phyloP scores from a whole-genome alignment of 441 rosid species.

The Pelargonium citronellum region DNA sequence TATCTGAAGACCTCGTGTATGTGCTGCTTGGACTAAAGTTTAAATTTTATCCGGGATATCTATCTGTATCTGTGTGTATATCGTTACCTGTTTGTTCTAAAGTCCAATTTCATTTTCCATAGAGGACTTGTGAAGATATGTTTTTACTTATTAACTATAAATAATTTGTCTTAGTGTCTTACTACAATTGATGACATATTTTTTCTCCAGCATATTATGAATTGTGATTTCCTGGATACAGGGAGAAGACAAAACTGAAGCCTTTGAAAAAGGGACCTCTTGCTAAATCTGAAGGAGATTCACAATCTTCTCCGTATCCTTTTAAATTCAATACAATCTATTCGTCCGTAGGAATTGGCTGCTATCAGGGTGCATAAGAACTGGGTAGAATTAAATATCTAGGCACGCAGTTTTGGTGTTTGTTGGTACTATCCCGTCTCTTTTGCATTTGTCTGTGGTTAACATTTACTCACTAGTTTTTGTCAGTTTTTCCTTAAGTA shows the following conservation, averaged over 20 bases:
- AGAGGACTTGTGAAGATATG: background rate
- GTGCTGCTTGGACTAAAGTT: conserved; percentile 22
- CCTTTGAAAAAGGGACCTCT: conserved; percentile 48
- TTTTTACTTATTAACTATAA: background rate
- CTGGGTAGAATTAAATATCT: background rate
- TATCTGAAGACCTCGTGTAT: conserved; percentile 50
- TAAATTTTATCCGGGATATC: background rate
- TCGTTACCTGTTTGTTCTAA: background rate
- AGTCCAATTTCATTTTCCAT: background rate
- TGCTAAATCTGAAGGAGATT: conserved; percentile 53
- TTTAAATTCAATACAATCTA: conserved; percentile 22
- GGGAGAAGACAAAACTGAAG: conserved; percentile 58
- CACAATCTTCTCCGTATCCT: conserved; percentile 65
- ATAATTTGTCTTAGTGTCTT: conserved; percentile 5
- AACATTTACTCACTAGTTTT: background rate
- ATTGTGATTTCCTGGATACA: conserved; percentile 36
- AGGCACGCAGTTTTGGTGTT: background rate
- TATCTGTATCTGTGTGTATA: background rate
- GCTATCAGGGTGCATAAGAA: background rate
- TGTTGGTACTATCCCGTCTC: background rate
- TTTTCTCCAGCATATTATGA: conserved; percentile 21
- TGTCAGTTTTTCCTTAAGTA: conserved; percentile 32
- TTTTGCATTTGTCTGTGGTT: conserved; percentile 10
- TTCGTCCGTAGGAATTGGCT: conserved; percentile 4
- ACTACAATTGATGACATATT: conserved; percentile 5